Conservation (phyloP, 805 yeast species). For the Blastobotrys parvus region DNA sequence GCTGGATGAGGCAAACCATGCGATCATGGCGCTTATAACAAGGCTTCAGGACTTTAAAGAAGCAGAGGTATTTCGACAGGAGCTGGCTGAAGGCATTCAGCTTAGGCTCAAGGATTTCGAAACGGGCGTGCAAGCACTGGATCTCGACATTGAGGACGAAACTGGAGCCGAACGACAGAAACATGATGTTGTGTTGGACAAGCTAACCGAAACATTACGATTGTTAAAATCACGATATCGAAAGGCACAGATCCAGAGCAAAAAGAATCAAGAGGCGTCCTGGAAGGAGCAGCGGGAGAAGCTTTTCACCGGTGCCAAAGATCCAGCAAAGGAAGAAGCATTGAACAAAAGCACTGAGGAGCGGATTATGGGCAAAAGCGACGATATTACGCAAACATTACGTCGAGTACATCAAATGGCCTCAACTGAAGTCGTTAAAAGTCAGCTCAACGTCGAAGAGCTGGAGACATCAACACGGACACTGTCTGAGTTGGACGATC, state of each 20-base stretch:
- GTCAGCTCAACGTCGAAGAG: conserved; percentile 30
- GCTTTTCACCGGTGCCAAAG: conserved; percentile 11
- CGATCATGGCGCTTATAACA: conserved; percentile 12
- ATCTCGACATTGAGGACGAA: conserved; percentile 8
- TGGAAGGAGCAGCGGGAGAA: conserved; percentile 15
- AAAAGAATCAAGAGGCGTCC: conserved; percentile 12
- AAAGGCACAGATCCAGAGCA: conserved; percentile 18
- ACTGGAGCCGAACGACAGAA: conserved; percentile 1
- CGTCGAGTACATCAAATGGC: conserved; percentile 26
- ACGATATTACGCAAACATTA: conserved; percentile 20
- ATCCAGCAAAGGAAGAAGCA: background rate
- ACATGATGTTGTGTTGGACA: conserved; percentile 14
- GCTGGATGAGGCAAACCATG: conserved; percentile 11
- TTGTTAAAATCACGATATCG: conserved; percentile 14
- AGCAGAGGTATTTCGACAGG: conserved; percentile 10
- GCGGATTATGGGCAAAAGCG: conserved; percentile 16
- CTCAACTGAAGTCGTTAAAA: conserved; percentile 31
- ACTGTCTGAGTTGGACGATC: conserved; percentile 26
- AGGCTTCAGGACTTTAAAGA: conserved; percentile 8
- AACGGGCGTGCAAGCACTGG: conserved; percentile 8
- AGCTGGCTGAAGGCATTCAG: conserved; percentile 16
- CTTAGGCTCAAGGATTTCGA: conserved; percentile 12
- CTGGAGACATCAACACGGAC: conserved; percentile 30
- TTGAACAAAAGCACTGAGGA: conserved; percentile 14
- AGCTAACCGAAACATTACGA: conserved; percentile 12